Evolutionary conservation across 1,284 basidiomycete species (phyloP), one percentile per base, ranked within the genome.

Genomic region (Apiotrichum laibachii): DNA sequence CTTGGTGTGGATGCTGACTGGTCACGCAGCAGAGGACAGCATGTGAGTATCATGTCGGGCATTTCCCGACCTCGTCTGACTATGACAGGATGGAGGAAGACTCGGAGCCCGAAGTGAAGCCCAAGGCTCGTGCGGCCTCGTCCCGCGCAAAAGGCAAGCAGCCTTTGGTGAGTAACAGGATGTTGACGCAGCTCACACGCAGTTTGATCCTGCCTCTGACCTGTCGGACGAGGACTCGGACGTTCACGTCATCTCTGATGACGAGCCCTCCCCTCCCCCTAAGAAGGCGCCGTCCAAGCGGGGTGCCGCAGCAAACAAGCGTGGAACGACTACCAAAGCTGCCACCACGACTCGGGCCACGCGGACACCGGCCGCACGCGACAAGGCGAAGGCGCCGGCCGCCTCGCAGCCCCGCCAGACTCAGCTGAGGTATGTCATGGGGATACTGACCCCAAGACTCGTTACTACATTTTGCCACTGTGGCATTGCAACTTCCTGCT

Each of bases 141-240:
- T 34, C 47, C 9, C 49, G 49, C 12, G 7, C 49, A 5, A 79
- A 80, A 63, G 82, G 80, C 11, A 85, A 84, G 77, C 84, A 83
- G 67, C 79, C 76, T 19, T 78, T 79, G 35, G 81, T 82, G 51
- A 63, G 78, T 71, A 1, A 7, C 26, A 3, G 7, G 26, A 31
- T 31, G 33, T 22, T 37, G 22, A 3, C 34, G 21, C 49, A 7
- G 34, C 15, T 6, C n/a, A n/a, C 16, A 6, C 9, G n/a, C 48
- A 53, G 51, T 53, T 53, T 19, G 44, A 40, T 16, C 51, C 51
- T 5, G 51, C 51, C 18, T 53, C 51, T 2, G 26, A 31, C 26
- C 26, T 31, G 26, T 31, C 26, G 26, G 51, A 53, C 10, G 44
- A 35, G 16, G 51, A 35, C 11, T 53, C 51, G 12, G 51, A 53